Conservation (phyloP, 2,329 filamentous ascomycete species). For the Clarireedia homoeocarpa region DNA sequence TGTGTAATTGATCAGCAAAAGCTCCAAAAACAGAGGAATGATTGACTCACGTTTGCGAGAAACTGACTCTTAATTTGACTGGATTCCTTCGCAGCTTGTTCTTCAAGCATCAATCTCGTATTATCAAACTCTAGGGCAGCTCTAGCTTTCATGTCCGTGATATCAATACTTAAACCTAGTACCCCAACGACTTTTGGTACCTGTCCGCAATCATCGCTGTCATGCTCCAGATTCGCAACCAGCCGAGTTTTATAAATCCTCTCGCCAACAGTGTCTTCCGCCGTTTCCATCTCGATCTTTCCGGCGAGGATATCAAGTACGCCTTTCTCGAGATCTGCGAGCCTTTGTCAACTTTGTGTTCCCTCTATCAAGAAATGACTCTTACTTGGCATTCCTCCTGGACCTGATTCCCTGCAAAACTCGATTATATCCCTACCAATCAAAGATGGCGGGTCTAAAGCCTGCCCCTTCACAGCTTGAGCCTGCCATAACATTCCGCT, state of each 20-base stretch:
- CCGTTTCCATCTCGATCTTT: conserved; percentile 16
- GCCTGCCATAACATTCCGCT: conserved; percentile 16
- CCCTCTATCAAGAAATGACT: not conserved
- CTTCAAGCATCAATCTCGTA: conserved; percentile 16
- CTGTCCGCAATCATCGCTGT: conserved; percentile 13
- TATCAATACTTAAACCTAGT: conserved; percentile 21
- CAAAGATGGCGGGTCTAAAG: conserved; percentile 10
- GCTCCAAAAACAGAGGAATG: not conserved
- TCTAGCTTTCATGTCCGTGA: conserved; percentile 21
- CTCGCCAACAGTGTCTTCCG: conserved; percentile 15
- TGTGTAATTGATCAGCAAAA: conserved; percentile 7
- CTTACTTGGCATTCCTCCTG: conserved; percentile 10
- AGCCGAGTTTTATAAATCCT: conserved; percentile 18
- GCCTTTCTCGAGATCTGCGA: conserved; percentile 16
- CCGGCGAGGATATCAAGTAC: conserved; percentile 16
- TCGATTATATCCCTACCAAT: conserved; percentile 15
- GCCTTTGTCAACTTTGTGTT: not conserved
- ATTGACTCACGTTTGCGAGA: conserved; percentile 19
- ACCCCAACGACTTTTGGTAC: conserved; percentile 18
- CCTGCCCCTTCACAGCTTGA: not conserved
- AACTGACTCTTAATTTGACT: conserved; percentile 23
- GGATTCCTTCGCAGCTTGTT: conserved; percentile 22
- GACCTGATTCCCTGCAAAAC: conserved; percentile 6
- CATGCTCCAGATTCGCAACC: conserved; percentile 20
- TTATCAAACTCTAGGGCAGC: conserved; percentile 20